Evolutionary conservation across 441 rosid genomes (phyloP).

Genomic region (Daphne laureola): DNA sequence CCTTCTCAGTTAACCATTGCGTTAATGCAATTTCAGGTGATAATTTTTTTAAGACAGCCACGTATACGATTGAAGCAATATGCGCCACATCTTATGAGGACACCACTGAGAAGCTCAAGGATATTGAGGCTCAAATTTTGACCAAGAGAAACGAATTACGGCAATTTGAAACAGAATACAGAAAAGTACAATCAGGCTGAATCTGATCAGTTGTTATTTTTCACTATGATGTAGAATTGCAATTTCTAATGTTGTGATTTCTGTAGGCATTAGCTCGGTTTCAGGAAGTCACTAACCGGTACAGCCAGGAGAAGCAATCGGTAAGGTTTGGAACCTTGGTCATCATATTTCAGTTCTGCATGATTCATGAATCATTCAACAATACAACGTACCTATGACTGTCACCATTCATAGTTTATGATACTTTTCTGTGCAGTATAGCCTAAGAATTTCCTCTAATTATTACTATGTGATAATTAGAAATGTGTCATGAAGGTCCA

Average conservation of each 20-base stretch:
- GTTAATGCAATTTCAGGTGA: constrained; percentile 52
- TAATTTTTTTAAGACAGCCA: constrained; percentile 91
- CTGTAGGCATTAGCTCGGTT: constrained; percentile 84
- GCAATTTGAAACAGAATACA: constrained; percentile 87
- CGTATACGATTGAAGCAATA: constrained; percentile 92
- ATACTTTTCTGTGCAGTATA: too few species aligned
- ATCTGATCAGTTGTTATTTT: not conserved
- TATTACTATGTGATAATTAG: too few species aligned
- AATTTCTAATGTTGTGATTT: constrained; percentile 13
- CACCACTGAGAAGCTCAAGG: constrained; percentile 73
- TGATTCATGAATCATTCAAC: not conserved
- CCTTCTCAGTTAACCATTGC: constrained; percentile 18
- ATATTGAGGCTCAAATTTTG: constrained; percentile 77
- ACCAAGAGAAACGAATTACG: constrained; percentile 83
- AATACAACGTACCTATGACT: too few species aligned
- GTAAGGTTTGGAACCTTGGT: constrained; percentile 34
- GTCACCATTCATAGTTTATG: too few species aligned
- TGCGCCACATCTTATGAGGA: constrained; percentile 79
- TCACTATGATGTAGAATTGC: constrained; percentile 2
- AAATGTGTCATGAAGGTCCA: too few species aligned
- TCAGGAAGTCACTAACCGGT: constrained; percentile 89
- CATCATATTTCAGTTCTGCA: not conserved
- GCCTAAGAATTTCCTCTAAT: too few species aligned
- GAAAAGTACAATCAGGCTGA: constrained; percentile 45
- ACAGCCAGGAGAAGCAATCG: constrained; percentile 82